Base-by-base conservation (phyloP, 2,329 filamentous ascomycete genomes). In the Cladobotryum mycophilum region DNA sequence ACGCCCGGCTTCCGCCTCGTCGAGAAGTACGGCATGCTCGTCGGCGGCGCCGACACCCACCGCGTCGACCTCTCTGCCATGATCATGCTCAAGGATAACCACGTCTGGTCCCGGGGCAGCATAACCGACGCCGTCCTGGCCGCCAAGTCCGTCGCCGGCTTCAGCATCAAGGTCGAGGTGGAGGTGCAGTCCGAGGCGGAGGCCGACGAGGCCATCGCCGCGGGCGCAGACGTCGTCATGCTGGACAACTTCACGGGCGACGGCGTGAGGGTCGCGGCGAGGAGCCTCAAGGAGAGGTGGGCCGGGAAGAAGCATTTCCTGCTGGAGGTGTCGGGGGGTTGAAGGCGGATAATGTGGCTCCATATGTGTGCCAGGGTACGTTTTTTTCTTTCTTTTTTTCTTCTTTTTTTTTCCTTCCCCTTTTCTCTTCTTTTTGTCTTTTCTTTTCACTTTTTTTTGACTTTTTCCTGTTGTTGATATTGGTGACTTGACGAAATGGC, bases 81-180 rank as follows among this genome's bases (percentile, higher is more conserved):
- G 93, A 91, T 91, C 51, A 99, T 99, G 93, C 78, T 99, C 57
- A 99, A 99, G 75, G 93, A 99, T 71, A 99, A 99, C 70, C 93
- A 99, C 70, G 86, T 99, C 51, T 96, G 92, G 86, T 89, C 89
- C 55, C 85, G 87, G 48, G 86, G 86, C 22, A 88, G 86, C 64
- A 97, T 99, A 67, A 84, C 86, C 1, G 82, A 87, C 18, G 93
- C 93, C 5, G 91, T 99, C 20, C 75, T 75, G 38, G 89, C 92
- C 2, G 93, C 93, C 20, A 89, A 89, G 66, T 78, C 84, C 11
- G 89, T 86, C 0, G 92, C 84, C 8, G 93, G 93, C 0, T 99
- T 97, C 70, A 83, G 88, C 38, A 77, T 96, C 53, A 99, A 97
- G 76, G 80, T 99, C 38, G 93, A 99, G 73, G 93, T 99, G 20